These are phyloP conservation scores for Prunus mume DNA, from an alignment of 306 rosid genomes.

Conservation along the genomic window DNA sequence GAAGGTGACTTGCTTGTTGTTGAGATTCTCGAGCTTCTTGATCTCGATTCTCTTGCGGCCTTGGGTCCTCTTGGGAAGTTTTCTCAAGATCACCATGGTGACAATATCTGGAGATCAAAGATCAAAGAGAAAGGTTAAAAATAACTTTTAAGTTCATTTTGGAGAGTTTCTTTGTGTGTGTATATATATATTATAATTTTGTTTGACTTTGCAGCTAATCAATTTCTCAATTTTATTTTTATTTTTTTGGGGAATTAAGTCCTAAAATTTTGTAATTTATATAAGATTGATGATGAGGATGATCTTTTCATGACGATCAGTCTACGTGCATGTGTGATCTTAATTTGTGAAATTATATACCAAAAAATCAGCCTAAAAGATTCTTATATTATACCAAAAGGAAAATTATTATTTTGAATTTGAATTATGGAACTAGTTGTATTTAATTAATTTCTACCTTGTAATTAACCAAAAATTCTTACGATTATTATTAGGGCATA, in stretches of 20 bases:
- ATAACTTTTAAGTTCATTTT: not conserved
- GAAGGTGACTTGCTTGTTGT: conserved; percentile 16
- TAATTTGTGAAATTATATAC: not conserved
- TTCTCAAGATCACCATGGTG: not conserved
- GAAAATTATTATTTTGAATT: not conserved
- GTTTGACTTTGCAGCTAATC: not conserved
- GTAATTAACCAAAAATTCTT: not conserved
- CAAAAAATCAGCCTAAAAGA: not conserved
- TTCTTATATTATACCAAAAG: not conserved
- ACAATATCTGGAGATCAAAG: not conserved
- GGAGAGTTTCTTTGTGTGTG: not conserved
- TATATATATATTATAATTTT: not conserved
- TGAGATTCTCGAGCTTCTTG: conserved; percentile 7
- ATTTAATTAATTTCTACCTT: not conserved
- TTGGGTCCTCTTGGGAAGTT: conserved; percentile 1
- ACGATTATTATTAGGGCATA: not conserved
- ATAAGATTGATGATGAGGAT: not conserved
- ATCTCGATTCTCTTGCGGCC: conserved; percentile 14
- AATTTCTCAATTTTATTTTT: not conserved
- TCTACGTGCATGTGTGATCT: not conserved
- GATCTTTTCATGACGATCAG: not conserved
- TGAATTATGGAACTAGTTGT: not conserved
- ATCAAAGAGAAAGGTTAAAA: not conserved
- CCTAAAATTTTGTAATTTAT: not conserved
- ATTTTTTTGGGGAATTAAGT: not conserved